phyloP scores from a whole-genome alignment of 257 asterid genomes.

The Petunia axillaris region DNA sequence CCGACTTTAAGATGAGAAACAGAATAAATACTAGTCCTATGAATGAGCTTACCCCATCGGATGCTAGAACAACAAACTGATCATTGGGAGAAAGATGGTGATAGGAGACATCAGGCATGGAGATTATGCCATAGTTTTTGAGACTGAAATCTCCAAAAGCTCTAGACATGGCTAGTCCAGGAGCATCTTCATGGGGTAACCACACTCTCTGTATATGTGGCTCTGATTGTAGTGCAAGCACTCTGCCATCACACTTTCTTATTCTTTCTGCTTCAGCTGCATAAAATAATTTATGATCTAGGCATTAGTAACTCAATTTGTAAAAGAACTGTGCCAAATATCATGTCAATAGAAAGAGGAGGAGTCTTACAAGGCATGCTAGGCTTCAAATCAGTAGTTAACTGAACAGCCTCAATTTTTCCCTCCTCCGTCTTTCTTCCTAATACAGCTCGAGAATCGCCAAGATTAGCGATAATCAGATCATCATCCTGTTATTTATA shows the following conservation, averaged over 20 bases:
- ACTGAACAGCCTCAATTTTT: constrained; percentile 51
- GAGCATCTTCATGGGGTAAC: constrained; percentile 72
- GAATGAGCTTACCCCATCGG: constrained; percentile 60
- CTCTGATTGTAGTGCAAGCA: constrained; percentile 67
- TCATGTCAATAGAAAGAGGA: neutral
- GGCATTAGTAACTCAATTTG: neutral
- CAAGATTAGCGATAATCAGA: constrained; percentile 76
- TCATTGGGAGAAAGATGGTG: constrained; percentile 56
- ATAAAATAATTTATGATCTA: neutral
- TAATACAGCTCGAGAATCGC: constrained; percentile 79
- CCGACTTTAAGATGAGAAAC: neutral
- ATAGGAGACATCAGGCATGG: constrained; percentile 61
- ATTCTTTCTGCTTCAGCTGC: constrained; percentile 89
- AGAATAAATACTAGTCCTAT: neutral
- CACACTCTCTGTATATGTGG: constrained; percentile 74
- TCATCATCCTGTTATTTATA: constrained; percentile 54
- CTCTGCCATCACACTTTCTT: constrained; percentile 71
- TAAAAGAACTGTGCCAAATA: neutral
- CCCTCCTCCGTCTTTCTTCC: constrained; percentile 62
- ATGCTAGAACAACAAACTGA: constrained; percentile 67
- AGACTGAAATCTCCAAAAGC: constrained; percentile 34
- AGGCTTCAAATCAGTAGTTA: constrained; percentile 87
- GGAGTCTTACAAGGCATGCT: constrained; percentile 58
- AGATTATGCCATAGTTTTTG: constrained; percentile 63
- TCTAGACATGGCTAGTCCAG: constrained; percentile 84